Evolutionary conservation across 108 stramenopile species (phyloP), one percentile per base, ranked within the genome.

Genomic region (Nitzschia inconspicua): DNA sequence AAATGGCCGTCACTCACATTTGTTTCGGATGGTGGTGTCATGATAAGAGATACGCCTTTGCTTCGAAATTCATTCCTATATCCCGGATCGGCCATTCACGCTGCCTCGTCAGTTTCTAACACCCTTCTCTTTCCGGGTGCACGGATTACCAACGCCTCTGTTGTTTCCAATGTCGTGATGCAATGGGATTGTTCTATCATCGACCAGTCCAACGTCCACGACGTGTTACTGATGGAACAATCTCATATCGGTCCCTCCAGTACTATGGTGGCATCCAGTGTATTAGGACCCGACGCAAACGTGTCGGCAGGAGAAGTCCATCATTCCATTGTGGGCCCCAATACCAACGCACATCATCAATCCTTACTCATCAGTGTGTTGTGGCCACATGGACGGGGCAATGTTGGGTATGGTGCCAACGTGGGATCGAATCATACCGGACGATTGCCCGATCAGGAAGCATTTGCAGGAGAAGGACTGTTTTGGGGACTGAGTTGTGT

Each of bases 381-480:
- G 57, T 97, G 96, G 96, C 95, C 95, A 20, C 24, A 80, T 1
- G 98, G 98, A 29, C 57, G 96, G 40, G 96, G 96, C 13, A 96
- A 98, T 71, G 91, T 98, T 2, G 95, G 88, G 4, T 98, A 97
- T 60, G 98, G 98, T 8, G 79, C 81, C 44, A 96, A 96, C 60
- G 89, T 96, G 10, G 98, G 98, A 8, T 83, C 84, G 22, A 98
- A 98, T 69, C 97, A 98, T 66, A 98, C 97, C 1, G 95, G 94
- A 6, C 72, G 96, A 4, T 60, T 92, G 10, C 90, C 96, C 2
- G 98, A 98, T 76, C 95, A 96, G 64, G 95, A 97, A 75, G 66
- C 74, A 16, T 58, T 80, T 58, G 70, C 81, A 1, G 98, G 96
- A 0, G 98, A 98, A 63, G 98, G 98, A 3, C 73, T 88, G 23